A percentile compares a stretch with the other conserved stretches of the same genome.
phyloP scores from a whole-genome alignment of 2,329 filamentous ascomycete species.

The Pestalotiopsis sp. region DNA sequence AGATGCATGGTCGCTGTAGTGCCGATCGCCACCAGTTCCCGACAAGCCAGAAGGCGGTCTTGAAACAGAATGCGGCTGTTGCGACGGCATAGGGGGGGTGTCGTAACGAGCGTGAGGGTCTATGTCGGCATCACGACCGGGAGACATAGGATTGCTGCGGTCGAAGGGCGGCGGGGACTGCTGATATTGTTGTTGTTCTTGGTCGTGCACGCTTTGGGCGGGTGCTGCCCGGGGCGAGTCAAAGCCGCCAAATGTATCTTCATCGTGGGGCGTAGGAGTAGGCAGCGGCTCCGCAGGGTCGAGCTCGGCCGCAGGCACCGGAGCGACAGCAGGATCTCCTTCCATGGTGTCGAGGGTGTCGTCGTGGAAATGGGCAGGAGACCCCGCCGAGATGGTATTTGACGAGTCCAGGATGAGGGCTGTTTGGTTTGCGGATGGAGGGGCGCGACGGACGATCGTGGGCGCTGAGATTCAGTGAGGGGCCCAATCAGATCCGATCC shows the following conservation, averaged over 20 bases:
- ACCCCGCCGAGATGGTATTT: constrained; percentile 46
- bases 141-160: constrained; percentile 37
- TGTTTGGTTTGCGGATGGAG: background rate
- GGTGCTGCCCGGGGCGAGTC: constrained; percentile 46
- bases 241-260: constrained; percentile 51
- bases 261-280: constrained; percentile 32
- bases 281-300: constrained; percentile 23
- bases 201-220: background rate
- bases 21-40: constrained; percentile 39
- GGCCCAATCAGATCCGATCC: background rate
- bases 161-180: constrained; percentile 50
- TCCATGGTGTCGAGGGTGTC: constrained; percentile 58
- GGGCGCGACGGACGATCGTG: background rate
- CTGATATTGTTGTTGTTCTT: constrained; percentile 29
- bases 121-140: constrained; percentile 30
- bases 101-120: constrained; percentile 48
- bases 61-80: constrained; percentile 48
- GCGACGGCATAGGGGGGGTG: constrained; percentile 48
- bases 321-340: constrained; percentile 36
- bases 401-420: constrained; percentile 54
- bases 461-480: background rate
- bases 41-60: constrained; percentile 60
- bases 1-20: constrained; percentile 49
- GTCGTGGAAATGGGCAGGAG: constrained; percentile 56
- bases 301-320: background rate